A percentile compares a stretch with the other conserved stretches of the same genome.
Conservation (phyloP, 2,329 filamentous ascomycete genomes). For the Coniochaeta hoffmannii region DNA sequence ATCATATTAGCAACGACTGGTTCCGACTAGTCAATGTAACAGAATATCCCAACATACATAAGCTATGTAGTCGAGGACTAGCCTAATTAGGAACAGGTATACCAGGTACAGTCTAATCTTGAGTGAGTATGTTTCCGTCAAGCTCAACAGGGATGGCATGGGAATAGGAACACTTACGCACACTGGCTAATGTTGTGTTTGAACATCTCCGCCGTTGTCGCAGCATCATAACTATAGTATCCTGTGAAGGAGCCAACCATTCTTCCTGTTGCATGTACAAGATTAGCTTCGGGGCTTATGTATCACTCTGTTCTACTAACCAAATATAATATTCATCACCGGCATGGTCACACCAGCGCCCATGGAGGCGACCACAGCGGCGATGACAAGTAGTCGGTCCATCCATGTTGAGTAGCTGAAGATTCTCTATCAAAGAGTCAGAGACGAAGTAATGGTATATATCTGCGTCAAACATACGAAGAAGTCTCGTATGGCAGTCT, state of each 20-base stretch:
- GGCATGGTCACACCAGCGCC: conserved; percentile 49
- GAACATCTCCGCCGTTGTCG: conserved; percentile 19
- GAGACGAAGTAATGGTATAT: not conserved
- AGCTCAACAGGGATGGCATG: conserved; percentile 7
- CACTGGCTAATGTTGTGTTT: conserved; percentile 18
- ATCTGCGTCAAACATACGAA: conserved; percentile 8
- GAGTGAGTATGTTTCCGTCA: not conserved
- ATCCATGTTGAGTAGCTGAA: conserved; percentile 47
- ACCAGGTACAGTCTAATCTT: conserved; percentile 53
- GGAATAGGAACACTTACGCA: conserved; percentile 14
- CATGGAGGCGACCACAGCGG: conserved; percentile 40
- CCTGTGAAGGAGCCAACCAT: conserved; percentile 23
- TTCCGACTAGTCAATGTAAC: not conserved
- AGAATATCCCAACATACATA: conserved; percentile 14
- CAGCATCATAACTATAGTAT: conserved; percentile 16
- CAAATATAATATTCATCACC: conserved; percentile 53
- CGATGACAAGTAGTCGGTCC: conserved; percentile 39
- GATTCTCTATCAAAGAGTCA: conserved; percentile 22
- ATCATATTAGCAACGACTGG: not conserved
- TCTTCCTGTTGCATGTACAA: conserved; percentile 12
- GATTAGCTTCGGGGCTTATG: not conserved
- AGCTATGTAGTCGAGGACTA: conserved; percentile 47
- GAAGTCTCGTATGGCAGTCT: conserved; percentile 16
- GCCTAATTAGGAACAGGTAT: conserved; percentile 60
- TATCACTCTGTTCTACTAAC: conserved; percentile 34